A percentile compares a stretch with the other conserved stretches of the same genome.
phyloP scores from a whole-genome alignment of 78 protist genomes.

The Dictyostelium capitatum region DNA sequence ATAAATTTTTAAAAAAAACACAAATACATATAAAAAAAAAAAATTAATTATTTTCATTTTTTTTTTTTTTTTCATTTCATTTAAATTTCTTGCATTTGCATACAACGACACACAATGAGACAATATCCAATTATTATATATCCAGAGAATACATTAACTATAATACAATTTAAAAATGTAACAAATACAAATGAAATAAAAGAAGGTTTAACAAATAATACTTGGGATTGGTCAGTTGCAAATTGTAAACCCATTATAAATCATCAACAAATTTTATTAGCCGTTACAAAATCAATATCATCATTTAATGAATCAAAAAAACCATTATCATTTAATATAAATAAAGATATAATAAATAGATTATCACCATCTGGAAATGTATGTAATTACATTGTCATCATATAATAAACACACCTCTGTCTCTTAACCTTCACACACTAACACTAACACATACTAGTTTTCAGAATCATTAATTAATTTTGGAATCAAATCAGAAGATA shows the following conservation, averaged over 20 bases:
- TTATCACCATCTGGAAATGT: slow-evolving; percentile 65
- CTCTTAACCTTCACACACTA: no score
- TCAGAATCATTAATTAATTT: slow-evolving; percentile 45
- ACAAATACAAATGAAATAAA: slow-evolving; percentile 40
- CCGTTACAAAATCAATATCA: slow-evolving; percentile 18
- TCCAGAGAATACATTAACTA: slow-evolving; percentile 25
- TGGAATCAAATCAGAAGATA: slow-evolving; percentile 33
- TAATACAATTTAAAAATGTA: slow-evolving; percentile 35
- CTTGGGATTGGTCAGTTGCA: slow-evolving; percentile 42
- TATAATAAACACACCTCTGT: no score
- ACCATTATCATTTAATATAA: slow-evolving; percentile 27
- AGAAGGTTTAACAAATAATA: not conserved
- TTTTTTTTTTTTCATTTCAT: not conserved
- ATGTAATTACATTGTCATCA: not conserved
- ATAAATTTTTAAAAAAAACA: not conserved
- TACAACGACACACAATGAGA: not conserved
- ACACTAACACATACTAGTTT: not conserved
- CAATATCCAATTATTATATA: not conserved
- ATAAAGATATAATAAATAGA: slow-evolving; percentile 38
- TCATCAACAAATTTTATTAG: slow-evolving; percentile 34
- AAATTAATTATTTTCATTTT: not conserved
- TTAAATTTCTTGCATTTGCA: not conserved
- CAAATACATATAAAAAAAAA: not conserved
- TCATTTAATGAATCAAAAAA: not conserved
- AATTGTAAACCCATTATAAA: slow-evolving; percentile 31